Evolutionary conservation across 2,329 filamentous ascomycete genomes (phyloP).

Genomic region (Pseudogymnoascus sp.): DNA sequence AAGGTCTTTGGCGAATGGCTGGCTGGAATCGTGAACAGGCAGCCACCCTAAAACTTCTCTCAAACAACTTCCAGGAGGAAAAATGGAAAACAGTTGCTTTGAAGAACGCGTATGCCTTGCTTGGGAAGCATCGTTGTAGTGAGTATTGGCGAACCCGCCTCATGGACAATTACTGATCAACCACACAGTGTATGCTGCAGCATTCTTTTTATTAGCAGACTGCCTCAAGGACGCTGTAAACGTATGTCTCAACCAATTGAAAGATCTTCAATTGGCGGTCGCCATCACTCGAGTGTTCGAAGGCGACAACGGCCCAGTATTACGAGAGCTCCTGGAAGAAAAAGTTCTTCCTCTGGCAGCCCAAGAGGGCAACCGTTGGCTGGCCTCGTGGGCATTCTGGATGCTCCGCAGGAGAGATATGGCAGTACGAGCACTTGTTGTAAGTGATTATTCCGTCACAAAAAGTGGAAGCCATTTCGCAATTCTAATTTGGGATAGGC

Average conservation of each 20-base stretch:
- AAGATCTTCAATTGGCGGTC: conserved; percentile 84
- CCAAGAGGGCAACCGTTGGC: conserved; percentile 80
- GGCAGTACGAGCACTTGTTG: conserved; percentile 75
- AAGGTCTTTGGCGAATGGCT: conserved; percentile 93
- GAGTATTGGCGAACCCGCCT: conserved; percentile 24
- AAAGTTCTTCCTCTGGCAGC: conserved; percentile 72
- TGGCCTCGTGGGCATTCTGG: conserved; percentile 94
- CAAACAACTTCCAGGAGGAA: conserved; percentile 83
- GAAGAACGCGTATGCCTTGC: conserved; percentile 92
- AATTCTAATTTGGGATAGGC: conserved; percentile 43
- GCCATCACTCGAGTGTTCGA: conserved; percentile 83
- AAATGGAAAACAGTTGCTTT: conserved; percentile 84
- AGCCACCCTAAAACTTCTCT: conserved; percentile 69
- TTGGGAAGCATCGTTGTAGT: conserved; percentile 86
- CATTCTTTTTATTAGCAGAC: conserved; percentile 89
- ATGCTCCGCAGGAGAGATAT: conserved; percentile 76
- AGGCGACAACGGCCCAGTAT: conserved; percentile 68
- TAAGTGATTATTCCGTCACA: conserved; percentile 36
- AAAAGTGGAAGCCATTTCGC: background rate
- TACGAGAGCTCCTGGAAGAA: conserved; percentile 69
- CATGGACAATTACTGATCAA: conserved; percentile 9
- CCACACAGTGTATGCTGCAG: conserved; percentile 73
- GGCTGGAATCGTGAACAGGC: conserved; percentile 79
- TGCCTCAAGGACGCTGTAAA: conserved; percentile 77
- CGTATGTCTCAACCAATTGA: conserved; percentile 78